A percentile compares a stretch with the other conserved stretches of the same genome.
These are phyloP conservation scores for Orychophragmus violaceus DNA, from an alignment of 345 rosid species.

Conservation along the genomic window DNA sequence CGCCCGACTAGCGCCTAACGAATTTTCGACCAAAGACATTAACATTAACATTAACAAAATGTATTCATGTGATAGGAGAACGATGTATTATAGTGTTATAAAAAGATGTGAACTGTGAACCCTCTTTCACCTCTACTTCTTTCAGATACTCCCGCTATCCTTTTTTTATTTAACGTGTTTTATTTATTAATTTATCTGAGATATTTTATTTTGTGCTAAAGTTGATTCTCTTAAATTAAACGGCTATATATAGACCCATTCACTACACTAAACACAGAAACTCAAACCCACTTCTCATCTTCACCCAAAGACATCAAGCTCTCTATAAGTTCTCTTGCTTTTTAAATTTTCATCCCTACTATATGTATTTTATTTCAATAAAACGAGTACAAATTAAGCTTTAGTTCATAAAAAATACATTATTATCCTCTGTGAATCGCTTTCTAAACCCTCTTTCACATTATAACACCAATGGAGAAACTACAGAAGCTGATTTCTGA, in stretches of 20 bases:
- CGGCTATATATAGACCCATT: constrained; percentile 15
- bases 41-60: too few relatives aligned
- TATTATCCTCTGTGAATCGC: not conserved
- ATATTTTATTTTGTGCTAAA: not conserved
- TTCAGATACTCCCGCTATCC: not conserved
- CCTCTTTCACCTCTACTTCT: not conserved
- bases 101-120: too few relatives aligned
- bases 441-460: not conserved
- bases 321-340: not conserved
- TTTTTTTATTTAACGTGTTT: not conserved
- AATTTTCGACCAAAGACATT: too few relatives aligned
- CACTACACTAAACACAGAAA: constrained; percentile 1
- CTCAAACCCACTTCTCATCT: constrained; percentile 11
- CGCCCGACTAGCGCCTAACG: too few relatives aligned
- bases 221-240: not conserved
- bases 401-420: too few relatives aligned
- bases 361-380: too few relatives aligned
- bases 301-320: not conserved
- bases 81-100: too few relatives aligned
- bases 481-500: constrained; percentile 44
- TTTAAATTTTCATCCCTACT: not conserved
- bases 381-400: too few relatives aligned
- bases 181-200: not conserved
- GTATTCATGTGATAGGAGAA: too few relatives aligned
- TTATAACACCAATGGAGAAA: constrained; percentile 41